Conservation (phyloP, 495 filamentous ascomycete species). For the Daldinia grandis region DNA sequence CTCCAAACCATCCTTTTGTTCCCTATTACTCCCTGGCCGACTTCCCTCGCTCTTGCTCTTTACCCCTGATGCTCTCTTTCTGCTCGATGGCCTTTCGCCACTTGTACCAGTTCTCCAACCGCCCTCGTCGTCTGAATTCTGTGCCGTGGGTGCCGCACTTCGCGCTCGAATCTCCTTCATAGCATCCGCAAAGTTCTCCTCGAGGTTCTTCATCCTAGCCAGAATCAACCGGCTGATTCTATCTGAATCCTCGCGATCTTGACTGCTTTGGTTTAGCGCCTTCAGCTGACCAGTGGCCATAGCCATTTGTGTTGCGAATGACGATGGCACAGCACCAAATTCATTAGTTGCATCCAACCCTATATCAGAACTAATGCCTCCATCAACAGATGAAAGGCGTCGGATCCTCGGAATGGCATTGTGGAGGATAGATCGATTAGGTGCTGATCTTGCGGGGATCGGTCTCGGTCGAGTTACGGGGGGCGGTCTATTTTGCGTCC, state of each 20-base stretch:
- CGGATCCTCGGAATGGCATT: constrained; percentile 47
- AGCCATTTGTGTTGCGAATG: constrained; percentile 81
- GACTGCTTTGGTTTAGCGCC: constrained; percentile 37
- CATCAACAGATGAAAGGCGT: constrained; percentile 65
- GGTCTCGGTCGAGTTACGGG: constrained; percentile 28
- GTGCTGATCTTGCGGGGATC: constrained; percentile 38
- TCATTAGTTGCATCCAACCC: constrained; percentile 69
- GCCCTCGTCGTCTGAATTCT: constrained; percentile 52
- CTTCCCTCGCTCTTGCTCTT: constrained; percentile 30
- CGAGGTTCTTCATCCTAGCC: constrained; percentile 89
- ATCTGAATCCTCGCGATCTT: constrained; percentile 65
- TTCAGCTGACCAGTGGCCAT: constrained; percentile 66
- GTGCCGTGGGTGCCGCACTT: constrained; percentile 51
- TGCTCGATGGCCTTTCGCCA: constrained; percentile 30
- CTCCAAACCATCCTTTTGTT: constrained; percentile 22
- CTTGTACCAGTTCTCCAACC: constrained; percentile 36
- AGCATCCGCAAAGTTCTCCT: constrained; percentile 84
- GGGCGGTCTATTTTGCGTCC: constrained; percentile 22
- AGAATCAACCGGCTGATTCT: constrained; percentile 82
- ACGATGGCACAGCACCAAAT: constrained; percentile 72
- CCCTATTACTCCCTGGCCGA: constrained; percentile 26
- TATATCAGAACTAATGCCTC: constrained; percentile 77
- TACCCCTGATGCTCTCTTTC: constrained; percentile 18
- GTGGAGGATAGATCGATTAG: constrained; percentile 45
- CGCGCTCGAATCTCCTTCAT: constrained; percentile 82